Percentiles rank a stretch among this genome's conserved stretches.
phyloP scores from a whole-genome alignment of 2,329 filamentous ascomycete genomes.

The Dactylella cylindrospora region DNA sequence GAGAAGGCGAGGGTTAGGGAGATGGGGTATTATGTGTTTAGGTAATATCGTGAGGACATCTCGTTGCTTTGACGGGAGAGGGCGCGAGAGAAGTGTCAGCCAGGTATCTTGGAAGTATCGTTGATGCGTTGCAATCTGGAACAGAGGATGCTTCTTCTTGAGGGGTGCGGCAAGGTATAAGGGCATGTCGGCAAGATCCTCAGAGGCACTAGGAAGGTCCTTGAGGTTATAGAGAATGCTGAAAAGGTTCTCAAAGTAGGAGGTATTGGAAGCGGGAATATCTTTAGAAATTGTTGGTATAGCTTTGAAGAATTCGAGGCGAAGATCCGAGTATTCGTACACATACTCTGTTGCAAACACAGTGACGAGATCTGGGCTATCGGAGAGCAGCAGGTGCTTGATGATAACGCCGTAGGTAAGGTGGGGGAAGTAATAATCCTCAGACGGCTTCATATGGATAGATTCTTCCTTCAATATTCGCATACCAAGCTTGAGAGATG shows the following conservation, averaged over 20 bases:
- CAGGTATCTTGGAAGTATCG: slow-evolving; percentile 77
- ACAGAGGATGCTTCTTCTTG: slow-evolving; percentile 68
- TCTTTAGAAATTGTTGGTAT: slow-evolving; percentile 58
- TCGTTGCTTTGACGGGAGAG: slow-evolving; percentile 70
- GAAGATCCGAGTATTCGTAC: slow-evolving; percentile 77
- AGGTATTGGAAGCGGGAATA: slow-evolving; percentile 65
- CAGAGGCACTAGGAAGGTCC: slow-evolving; percentile 24
- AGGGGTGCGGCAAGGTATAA: slow-evolving; percentile 59
- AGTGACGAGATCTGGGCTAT: slow-evolving; percentile 60
- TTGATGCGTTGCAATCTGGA: slow-evolving; percentile 72
- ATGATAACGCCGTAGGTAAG: slow-evolving; percentile 68
- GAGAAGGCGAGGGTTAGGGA: slow-evolving; percentile 79
- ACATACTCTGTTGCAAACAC: slow-evolving; percentile 78
- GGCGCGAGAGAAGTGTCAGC: slow-evolving; percentile 71
- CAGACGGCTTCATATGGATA: slow-evolving; percentile 60
- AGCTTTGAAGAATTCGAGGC: slow-evolving; percentile 74
- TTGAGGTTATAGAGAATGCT: slow-evolving; percentile 45
- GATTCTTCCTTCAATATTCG: slow-evolving; percentile 78
- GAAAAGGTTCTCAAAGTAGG: slow-evolving; percentile 71
- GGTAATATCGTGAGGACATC: slow-evolving; percentile 80
- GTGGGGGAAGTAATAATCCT: slow-evolving; percentile 69
- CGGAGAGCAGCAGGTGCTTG: slow-evolving; percentile 61
- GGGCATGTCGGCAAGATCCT: slow-evolving; percentile 23
- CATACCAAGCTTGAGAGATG: slow-evolving; percentile 78
- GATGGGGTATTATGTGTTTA: slow-evolving; percentile 81